Evolutionary conservation across 2,329 filamentous ascomycete genomes (phyloP), one percentile per base, ranked within the genome.

Genomic region (Xylaria sp.): DNA sequence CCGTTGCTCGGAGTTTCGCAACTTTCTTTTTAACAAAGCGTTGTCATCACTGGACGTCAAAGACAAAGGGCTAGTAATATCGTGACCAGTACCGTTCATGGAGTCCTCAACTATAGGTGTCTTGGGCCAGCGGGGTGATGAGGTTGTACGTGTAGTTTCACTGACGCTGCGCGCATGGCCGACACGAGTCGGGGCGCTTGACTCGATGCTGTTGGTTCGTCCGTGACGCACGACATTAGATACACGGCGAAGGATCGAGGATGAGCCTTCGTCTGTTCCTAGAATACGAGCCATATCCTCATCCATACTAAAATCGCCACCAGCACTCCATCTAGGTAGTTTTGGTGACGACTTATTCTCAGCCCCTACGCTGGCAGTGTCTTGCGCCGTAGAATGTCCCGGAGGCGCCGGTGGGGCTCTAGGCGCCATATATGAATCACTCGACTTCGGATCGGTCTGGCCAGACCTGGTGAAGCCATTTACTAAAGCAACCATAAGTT

Each of bases 151-250:
- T 72, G 90, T 88, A n/a, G 87, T 90, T 78, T 91, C 89, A 78
- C 89, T 91, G 70, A 89, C 86, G 74, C 89, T 91, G 68, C 89
- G 84, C 62, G 83, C 81, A 76, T 91, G 89, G 63, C 84, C 83
- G 12, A 77, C 75, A 68, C 85, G 81, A 56, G 80, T 76, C 39
- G 80, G 76, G 68, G 78, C 78, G 73, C 81, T 82, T 30, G 84
- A 83, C 73, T 90, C 89, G 70, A 92, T 89, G 78, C 94, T 97
- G 79, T 90, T 93, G 77, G 93, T 97, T 71, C 96, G 91, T 63
- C 94, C 94, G 80, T 98, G 96, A 71, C 94, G 93, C 65, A 97
- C 94, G 59, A 93, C 94, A 77, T 97, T 97, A 8, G 96, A 98
- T 46, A 97, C 92, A 60, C 93, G 90, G 65, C 93, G 92, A 70